Evolutionary conservation across 2,329 filamentous ascomycete species (phyloP).

Genomic region (Ophiosphaerella narmari): DNA sequence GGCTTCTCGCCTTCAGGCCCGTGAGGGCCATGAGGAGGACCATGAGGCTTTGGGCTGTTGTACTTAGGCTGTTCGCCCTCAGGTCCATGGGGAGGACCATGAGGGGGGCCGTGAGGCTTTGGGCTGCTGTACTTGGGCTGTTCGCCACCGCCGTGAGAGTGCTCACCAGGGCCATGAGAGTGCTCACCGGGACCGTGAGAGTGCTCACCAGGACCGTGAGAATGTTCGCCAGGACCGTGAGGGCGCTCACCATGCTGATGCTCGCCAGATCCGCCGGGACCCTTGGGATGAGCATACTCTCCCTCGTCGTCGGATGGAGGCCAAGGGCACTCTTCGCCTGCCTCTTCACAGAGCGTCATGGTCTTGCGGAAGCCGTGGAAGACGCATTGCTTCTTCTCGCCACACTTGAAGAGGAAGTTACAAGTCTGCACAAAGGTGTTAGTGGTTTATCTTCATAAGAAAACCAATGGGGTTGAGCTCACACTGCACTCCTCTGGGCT

Average conservation of each 20-base stretch:
- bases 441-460: not conserved
- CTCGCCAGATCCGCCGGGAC: not conserved
- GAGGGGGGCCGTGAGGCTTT: too few relatives aligned
- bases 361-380: conserved; percentile 3
- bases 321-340: conserved; percentile 2
- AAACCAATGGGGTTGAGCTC: not conserved
- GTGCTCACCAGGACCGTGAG: not conserved
- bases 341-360: conserved; percentile 4
- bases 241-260: not conserved
- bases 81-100: too few relatives aligned
- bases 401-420: conserved; percentile 12
- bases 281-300: not conserved
- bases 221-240: not conserved
- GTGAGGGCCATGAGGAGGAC: too few relatives aligned
- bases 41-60: too few relatives aligned
- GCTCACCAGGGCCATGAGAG: too few relatives aligned
- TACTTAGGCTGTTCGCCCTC: too few relatives aligned
- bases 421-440: conserved; percentile 2
- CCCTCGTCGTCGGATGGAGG: not conserved
- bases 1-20: too few relatives aligned
- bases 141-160: not conserved
- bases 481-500: conserved; percentile 6
- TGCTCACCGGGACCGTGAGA: not conserved
- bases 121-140: not conserved
- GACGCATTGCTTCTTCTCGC: conserved; percentile 15